Conservation (phyloP, 805 yeast genomes). For the Candida verbasci region DNA sequence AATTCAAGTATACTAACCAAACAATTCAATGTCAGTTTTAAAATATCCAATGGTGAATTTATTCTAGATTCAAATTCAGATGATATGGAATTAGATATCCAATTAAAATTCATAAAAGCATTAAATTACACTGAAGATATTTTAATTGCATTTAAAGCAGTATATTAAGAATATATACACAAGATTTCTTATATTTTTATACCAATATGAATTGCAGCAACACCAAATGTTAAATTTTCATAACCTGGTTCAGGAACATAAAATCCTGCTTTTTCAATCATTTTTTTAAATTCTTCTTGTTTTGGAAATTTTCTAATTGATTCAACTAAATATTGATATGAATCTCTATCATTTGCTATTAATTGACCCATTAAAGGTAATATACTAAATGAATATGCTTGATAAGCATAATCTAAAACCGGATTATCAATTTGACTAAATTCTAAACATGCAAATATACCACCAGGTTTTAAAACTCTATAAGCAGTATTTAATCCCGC, state of each 20-base stretch:
- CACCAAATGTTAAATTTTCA: slow-evolving; percentile 90
- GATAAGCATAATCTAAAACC: slow-evolving; percentile 69
- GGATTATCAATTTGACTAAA: slow-evolving; percentile 88
- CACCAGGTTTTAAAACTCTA: slow-evolving; percentile 94
- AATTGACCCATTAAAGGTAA: slow-evolving; percentile 95
- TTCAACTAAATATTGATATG: slow-evolving; percentile 94
- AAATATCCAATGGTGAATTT: slow-evolving; percentile 28
- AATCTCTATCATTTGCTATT: slow-evolving; percentile 91
- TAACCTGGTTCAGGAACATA: slow-evolving; percentile 83
- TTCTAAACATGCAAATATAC: slow-evolving; percentile 94
- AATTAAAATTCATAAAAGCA: slow-evolving; percentile 17
- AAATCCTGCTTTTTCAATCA: slow-evolving; percentile 95
- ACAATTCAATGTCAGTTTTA: slow-evolving; percentile 16
- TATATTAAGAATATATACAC: too few relatives aligned
- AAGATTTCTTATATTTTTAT: slow-evolving; percentile 62
- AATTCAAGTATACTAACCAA: slow-evolving; percentile 13
- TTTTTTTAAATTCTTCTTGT: slow-evolving; percentile 83
- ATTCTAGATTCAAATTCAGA: slow-evolving; percentile 3
- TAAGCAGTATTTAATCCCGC: slow-evolving; percentile 94
- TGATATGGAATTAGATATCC: slow-evolving; percentile 18
- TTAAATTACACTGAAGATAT: slow-evolving; percentile 32
- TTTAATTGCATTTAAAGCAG: slow-evolving; percentile 6
- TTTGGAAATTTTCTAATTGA: slow-evolving; percentile 87
- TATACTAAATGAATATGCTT: slow-evolving; percentile 80
- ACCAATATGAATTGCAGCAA: slow-evolving; percentile 94